Conservation (phyloP, 2,329 filamentous ascomycete species). For the Myrmaecium sp. region DNA sequence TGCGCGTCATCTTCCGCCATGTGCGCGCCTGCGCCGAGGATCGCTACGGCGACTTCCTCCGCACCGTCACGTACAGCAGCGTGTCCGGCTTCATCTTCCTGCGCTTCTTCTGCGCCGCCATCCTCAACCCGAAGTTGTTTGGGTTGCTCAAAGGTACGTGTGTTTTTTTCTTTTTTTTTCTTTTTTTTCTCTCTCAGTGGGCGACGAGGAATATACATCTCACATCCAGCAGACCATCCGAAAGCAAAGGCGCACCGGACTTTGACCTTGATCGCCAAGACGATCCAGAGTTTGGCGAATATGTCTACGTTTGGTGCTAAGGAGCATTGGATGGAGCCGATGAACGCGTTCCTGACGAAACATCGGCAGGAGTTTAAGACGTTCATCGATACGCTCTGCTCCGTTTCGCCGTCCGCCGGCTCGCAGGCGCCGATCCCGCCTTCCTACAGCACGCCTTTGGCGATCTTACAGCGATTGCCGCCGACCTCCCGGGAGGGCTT, state of each 20-base stretch:
- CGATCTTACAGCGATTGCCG: constrained; percentile 70
- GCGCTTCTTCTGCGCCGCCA: constrained; percentile 90
- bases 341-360: constrained; percentile 71
- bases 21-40: constrained; percentile 86
- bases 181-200: not conserved
- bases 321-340: constrained; percentile 97
- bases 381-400: constrained; percentile 75
- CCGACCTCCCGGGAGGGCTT: constrained; percentile 77
- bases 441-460: constrained; percentile 81
- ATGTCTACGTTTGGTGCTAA: constrained; percentile 84
- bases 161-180: too few relatives aligned
- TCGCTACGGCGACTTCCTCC: constrained; percentile 80
- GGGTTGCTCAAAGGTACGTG: constrained; percentile 53
- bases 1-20: constrained; percentile 76
- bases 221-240: constrained; percentile 48
- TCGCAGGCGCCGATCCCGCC: constrained; percentile 51
- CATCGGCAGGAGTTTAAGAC: constrained; percentile 69
- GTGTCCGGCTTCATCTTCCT: constrained; percentile 91
- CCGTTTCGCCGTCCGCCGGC: constrained; percentile 50
- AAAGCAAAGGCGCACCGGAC: constrained; percentile 70
- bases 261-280: constrained; percentile 82
- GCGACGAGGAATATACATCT: too few relatives aligned
- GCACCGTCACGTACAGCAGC: constrained; percentile 81
- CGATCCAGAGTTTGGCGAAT: constrained; percentile 78
- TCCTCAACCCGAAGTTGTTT: constrained; percentile 87